Conservation (phyloP, 176 grass and related monocot genomes). For the Oropetium thomaeum region DNA sequence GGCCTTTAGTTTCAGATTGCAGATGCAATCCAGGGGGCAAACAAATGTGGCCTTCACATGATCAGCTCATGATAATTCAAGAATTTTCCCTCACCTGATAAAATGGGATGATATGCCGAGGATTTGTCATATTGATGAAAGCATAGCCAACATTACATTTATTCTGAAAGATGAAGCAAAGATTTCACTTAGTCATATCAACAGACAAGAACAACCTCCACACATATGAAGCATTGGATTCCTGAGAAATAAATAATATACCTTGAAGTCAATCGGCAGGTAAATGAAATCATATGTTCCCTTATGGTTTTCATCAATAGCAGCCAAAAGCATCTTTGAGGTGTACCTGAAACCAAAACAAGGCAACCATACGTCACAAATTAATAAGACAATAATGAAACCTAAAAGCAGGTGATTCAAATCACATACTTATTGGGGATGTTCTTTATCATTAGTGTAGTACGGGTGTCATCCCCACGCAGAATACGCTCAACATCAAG, state of each 20-base stretch:
- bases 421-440: slow-evolving; percentile 89
- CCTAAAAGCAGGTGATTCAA: slow-evolving; percentile 3
- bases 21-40: too few relatives aligned
- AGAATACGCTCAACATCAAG: slow-evolving; percentile 90
- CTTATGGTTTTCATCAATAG: slow-evolving; percentile 85
- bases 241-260: slow-evolving; percentile 22
- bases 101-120: slow-evolving; percentile 76
- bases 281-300: slow-evolving; percentile 97
- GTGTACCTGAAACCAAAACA: slow-evolving; percentile 67
- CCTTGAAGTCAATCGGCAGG: slow-evolving; percentile 98
- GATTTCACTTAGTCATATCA: slow-evolving; percentile 9
- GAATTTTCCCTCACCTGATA: slow-evolving; percentile 65
- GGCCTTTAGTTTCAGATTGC: too few relatives aligned
- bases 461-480: slow-evolving; percentile 65
- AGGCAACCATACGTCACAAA: background rate
- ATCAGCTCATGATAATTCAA: background rate
- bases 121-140: slow-evolving; percentile 96
- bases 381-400: background rate
- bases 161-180: slow-evolving; percentile 57
- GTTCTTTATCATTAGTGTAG: slow-evolving; percentile 97
- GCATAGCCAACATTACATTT: slow-evolving; percentile 98
- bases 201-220: background rate
- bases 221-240: background rate
- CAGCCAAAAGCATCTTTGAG: slow-evolving; percentile 96
- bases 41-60: background rate